Evolutionary conservation across 2,329 filamentous ascomycete genomes (phyloP), one percentile per base, ranked within the genome.

Genomic region (Claviceps cyperi): DNA sequence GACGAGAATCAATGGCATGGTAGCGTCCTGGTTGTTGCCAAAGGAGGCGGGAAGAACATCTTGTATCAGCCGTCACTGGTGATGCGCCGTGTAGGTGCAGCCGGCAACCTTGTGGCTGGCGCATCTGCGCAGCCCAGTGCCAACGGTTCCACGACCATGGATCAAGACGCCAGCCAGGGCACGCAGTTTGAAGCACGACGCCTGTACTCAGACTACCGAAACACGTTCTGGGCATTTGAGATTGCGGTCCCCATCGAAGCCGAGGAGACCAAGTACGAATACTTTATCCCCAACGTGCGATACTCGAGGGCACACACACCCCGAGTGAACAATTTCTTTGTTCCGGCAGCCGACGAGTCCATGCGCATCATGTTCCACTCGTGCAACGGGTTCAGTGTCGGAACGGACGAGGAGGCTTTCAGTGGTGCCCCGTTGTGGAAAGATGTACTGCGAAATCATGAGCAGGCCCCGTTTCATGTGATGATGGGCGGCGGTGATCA

Each of bases 331-430:
- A 78, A 57, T 47, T 98, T 98, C 67, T 94, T 84, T 74, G 80
- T 97, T 4, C 91, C 92, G 13, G 87, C 86, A 13, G 73, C 75
- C 51, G 78, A 80, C 43, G 83, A 96, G 66, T 86, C 86, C 4
- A 97, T 98, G 91, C 88, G 94, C 62, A 86, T 96, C 62, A 94
- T 97, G 87, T 98, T 96, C 68, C 86, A 96, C 70, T 95, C 87
- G 51, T 96, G 92, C 70, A 98, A 98, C 65, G 94, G 92, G 15
- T 98, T 98, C 70, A 91, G 86, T 57, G 76, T 92, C 39, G 86
- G 84, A 49, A 91, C 88, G 3, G 85, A 95, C 63, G 81, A 92
- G 53, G 81, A 86, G 47, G 82, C 83, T 41, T 94, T 89, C 71
- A 91, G 85, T 60, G 92, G 92, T 0, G 84, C 88, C n/a, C 87